phyloP scores from a whole-genome alignment of 768 basidiomycete genomes.

The Pilatotrama ljubarskyi region DNA sequence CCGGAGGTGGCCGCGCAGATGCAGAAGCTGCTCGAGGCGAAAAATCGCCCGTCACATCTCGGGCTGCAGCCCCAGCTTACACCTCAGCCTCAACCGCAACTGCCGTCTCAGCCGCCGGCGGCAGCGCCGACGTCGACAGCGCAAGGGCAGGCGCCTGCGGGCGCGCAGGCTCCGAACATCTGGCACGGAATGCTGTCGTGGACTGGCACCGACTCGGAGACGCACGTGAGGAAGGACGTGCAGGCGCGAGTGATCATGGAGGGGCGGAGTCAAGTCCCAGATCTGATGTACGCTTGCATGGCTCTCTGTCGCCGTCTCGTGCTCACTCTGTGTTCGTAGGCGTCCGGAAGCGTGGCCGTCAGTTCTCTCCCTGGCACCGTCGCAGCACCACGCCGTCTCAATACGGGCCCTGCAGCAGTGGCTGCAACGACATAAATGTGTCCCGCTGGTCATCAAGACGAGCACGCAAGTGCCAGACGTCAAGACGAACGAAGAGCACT shows the following conservation, averaged over 20 bases:
- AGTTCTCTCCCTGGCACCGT: conserved; percentile 41
- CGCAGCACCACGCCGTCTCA: conserved; percentile 43
- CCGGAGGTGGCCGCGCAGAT: conserved; percentile 40
- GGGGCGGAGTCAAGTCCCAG: conserved; percentile 17
- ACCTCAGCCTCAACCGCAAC: conserved; percentile 23
- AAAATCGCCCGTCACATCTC: conserved; percentile 32
- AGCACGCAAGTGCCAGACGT: conserved; percentile 36
- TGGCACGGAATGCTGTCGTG: conserved; percentile 56
- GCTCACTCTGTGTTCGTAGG: conserved; percentile 34
- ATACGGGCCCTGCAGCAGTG: conserved; percentile 44
- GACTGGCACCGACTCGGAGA: conserved; percentile 38
- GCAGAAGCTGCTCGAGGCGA: conserved; percentile 51
- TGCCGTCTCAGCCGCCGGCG: background rate
- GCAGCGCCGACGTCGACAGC: background rate
- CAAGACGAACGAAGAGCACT: conserved; percentile 44
- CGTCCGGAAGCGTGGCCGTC: conserved; percentile 55
- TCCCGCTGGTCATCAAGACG: conserved; percentile 41
- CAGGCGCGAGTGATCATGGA: conserved; percentile 41
- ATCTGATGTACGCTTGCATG: conserved; percentile 37
- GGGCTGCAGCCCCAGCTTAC: background rate
- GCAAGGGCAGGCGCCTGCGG: background rate
- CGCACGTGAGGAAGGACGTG: conserved; percentile 43
- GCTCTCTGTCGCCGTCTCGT: background rate
- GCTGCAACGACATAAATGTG: conserved; percentile 39
- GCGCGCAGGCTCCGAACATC: conserved; percentile 8